Conservation (phyloP, 371 early-diverging fungal genomes). For the Actinomucor elegans region DNA sequence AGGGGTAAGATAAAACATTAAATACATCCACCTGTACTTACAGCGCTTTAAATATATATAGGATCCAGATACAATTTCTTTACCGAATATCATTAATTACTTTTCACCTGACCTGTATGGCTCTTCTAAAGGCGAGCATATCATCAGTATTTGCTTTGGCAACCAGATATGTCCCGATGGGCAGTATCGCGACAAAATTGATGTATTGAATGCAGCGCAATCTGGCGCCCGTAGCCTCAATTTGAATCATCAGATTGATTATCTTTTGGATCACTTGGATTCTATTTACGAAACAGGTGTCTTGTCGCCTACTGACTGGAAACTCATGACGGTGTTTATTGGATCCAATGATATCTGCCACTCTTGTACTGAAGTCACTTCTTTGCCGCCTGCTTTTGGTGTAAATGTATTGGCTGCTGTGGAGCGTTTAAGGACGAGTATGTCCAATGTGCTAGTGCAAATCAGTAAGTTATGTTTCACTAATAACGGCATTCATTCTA, state of each 20-base stretch:
- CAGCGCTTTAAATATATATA: conserved; percentile 8
- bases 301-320: conserved; percentile 57
- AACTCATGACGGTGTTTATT: conserved; percentile 63
- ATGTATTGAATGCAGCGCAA: conserved; percentile 49
- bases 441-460: conserved; percentile 37
- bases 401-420: conserved; percentile 36
- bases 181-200: conserved; percentile 37
- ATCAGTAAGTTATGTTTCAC: conserved; percentile 21
- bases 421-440: conserved; percentile 27
- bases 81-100: conserved; percentile 48
- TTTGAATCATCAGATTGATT: conserved; percentile 42
- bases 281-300: conserved; percentile 25
- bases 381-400: conserved; percentile 26
- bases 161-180: conserved; percentile 39
- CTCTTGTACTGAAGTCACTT: conserved; percentile 37
- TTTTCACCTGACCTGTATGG: conserved; percentile 42
- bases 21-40: background rate
- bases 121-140: conserved; percentile 39
- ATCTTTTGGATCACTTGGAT: conserved; percentile 31
- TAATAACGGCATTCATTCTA: no score
- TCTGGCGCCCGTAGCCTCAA: conserved; percentile 49
- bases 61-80: conserved; percentile 36
- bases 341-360: conserved; percentile 72
- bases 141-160: conserved; percentile 46
- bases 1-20: conserved; percentile 33